Conservation (phyloP, 2,329 filamentous ascomycete genomes). For the Alternaria solani region DNA sequence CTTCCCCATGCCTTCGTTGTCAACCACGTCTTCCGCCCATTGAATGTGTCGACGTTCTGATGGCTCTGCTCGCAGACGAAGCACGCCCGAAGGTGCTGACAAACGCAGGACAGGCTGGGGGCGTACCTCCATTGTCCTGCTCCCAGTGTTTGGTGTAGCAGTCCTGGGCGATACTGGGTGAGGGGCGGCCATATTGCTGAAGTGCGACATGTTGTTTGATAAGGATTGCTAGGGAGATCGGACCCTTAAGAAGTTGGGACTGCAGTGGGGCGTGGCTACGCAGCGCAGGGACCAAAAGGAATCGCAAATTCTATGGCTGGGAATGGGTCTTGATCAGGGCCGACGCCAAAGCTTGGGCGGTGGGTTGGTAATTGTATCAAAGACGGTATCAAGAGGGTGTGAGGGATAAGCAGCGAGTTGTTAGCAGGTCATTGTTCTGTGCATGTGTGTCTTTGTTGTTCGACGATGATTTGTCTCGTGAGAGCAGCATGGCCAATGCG, state of each 20-base stretch:
- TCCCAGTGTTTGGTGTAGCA: constrained; percentile 30
- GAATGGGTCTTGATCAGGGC: constrained; percentile 13
- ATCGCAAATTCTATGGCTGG: constrained; percentile 16
- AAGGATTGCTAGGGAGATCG: constrained; percentile 76
- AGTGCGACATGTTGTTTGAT: constrained; percentile 72
- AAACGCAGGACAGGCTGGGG: constrained; percentile 46
- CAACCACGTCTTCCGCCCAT: constrained; percentile 92
- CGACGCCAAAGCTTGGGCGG: constrained; percentile 9
- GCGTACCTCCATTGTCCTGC: constrained; percentile 34
- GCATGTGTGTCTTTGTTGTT: constrained; percentile 50
- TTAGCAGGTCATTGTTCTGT: constrained; percentile 28
- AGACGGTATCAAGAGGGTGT: constrained; percentile 16
- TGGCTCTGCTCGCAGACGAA: constrained; percentile 54
- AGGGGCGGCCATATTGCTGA: constrained; percentile 34
- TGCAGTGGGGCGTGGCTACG: constrained; percentile 21
- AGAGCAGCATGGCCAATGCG: constrained; percentile 30
- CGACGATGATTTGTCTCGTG: constrained; percentile 41
- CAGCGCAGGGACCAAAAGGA: constrained; percentile 26
- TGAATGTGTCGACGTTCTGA: constrained; percentile 71
- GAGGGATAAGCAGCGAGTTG: constrained; percentile 29
- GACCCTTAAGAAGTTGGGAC: constrained; percentile 51
- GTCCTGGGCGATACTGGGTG: constrained; percentile 29
- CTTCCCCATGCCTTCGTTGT: constrained; percentile 93
- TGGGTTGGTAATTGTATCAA: constrained; percentile 14
- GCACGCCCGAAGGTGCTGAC: constrained; percentile 46